Conservation (phyloP, 192 early-diverging fungal species). For the Podila clonocystis region DNA sequence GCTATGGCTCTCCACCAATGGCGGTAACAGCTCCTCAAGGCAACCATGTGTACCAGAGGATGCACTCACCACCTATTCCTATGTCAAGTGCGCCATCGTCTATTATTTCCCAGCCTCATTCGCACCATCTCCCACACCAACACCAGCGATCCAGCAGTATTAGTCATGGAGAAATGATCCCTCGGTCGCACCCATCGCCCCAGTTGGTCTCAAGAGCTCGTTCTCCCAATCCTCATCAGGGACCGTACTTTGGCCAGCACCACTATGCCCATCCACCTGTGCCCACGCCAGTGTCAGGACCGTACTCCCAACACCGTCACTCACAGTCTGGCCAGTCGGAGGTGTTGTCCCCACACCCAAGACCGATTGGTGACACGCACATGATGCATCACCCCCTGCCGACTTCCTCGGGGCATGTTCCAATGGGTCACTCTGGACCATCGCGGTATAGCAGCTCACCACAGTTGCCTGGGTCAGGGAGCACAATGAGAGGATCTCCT, state of each 20-base stretch:
- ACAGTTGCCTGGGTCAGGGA: conserved; percentile 23
- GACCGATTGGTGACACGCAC: conserved; percentile 7
- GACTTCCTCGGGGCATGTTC: background rate
- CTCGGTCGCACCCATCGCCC: conserved; percentile 26
- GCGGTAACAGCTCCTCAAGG: background rate
- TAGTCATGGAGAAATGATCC: conserved; percentile 23
- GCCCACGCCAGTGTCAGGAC: conserved; percentile 1
- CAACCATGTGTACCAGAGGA: conserved; percentile 12
- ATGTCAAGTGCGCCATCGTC: conserved; percentile 18
- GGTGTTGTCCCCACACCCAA: conserved; percentile 19
- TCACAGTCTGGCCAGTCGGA: conserved; percentile 26
- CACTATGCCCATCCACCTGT: conserved; percentile 21
- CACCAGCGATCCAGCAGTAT: conserved; percentile 43
- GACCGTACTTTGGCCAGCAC: conserved; percentile 25
- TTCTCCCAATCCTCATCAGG: conserved; percentile 39
- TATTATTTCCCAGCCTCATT: conserved; percentile 5
- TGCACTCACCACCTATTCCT: conserved; percentile 12
- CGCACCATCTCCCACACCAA: conserved; percentile 6
- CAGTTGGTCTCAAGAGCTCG: conserved; percentile 13
- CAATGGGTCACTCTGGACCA: conserved; percentile 17
- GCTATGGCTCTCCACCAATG: conserved; percentile 33
- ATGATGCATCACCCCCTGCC: conserved; percentile 16
- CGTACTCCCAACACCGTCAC: conserved; percentile 20
- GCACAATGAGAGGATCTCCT: conserved; percentile 25
- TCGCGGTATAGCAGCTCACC: conserved; percentile 43